Conservation (phyloP, 2,329 filamentous ascomycete genomes). For the Cercospora sp. region DNA sequence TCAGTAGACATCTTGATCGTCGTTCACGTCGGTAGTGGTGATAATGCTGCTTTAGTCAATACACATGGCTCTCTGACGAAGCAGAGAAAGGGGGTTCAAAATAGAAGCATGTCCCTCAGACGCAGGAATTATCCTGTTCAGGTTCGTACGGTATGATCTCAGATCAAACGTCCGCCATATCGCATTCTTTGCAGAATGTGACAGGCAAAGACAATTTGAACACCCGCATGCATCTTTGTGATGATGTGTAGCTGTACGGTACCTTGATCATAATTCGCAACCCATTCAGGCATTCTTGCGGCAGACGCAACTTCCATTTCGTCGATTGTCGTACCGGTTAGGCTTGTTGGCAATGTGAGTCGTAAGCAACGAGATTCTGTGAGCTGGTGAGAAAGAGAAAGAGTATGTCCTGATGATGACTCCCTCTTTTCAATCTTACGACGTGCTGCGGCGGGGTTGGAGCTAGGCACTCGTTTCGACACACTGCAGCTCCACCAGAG, state of each 20-base stretch:
- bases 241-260: slow-evolving; percentile 20
- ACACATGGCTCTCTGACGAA: slow-evolving; percentile 24
- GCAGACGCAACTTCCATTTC: slow-evolving; percentile 15
- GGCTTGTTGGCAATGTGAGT: neutral
- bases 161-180: slow-evolving; percentile 50
- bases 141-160: slow-evolving; percentile 79
- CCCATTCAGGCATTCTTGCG: slow-evolving; percentile 14
- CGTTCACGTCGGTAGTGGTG: slow-evolving; percentile 43
- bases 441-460: slow-evolving; percentile 6
- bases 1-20: slow-evolving; percentile 66
- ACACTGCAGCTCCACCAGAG: slow-evolving; percentile 10
- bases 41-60: slow-evolving; percentile 40
- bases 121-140: slow-evolving; percentile 84
- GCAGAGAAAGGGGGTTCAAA: slow-evolving; percentile 47
- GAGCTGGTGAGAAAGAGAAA: slow-evolving; percentile 2
- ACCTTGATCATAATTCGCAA: slow-evolving; percentile 26
- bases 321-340: slow-evolving; percentile 18
- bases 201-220: slow-evolving; percentile 29
- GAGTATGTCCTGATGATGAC: neutral
- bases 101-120: slow-evolving; percentile 73
- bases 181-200: slow-evolving; percentile 27
- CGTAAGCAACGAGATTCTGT: neutral
- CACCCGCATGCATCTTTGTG: slow-evolving; percentile 43
- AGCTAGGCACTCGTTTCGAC: neutral
- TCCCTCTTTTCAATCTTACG: neutral